Evolutionary conservation across 257 asterid genomes (phyloP).

Genomic region (Lavandula angustifolia): DNA sequence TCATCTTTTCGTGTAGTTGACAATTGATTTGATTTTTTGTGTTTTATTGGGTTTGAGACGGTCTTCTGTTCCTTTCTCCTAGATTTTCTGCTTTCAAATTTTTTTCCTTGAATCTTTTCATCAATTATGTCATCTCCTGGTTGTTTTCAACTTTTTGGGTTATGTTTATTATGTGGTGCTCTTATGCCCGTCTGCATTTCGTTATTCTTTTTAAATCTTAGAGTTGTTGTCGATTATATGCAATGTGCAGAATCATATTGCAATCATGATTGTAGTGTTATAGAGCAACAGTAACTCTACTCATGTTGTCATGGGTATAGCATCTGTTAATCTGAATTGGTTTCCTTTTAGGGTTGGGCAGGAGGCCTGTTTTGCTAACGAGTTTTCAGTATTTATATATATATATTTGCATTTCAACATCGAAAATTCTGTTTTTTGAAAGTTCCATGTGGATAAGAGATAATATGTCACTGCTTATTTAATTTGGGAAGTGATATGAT

Average conservation of each 20-base stretch:
- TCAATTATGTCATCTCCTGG: background rate
- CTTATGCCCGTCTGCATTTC: conserved; percentile 4
- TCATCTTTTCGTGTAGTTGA: background rate
- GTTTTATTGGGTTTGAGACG: background rate
- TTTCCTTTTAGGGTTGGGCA: background rate
- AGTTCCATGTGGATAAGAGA: background rate
- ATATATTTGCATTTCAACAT: background rate
- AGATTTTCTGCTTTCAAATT: background rate
- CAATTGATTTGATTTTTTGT: conserved; percentile 11
- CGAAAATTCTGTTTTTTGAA: background rate
- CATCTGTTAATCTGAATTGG: background rate
- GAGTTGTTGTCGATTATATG: background rate
- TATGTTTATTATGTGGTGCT: background rate
- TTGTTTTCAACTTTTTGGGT: conserved; percentile 7
- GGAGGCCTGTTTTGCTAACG: background rate
- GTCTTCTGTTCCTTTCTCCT: background rate
- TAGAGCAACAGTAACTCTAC: background rate
- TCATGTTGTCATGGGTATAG: background rate
- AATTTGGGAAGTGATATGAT: conserved; percentile 6
- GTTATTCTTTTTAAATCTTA: background rate
- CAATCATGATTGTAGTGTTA: background rate
- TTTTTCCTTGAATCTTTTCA: background rate
- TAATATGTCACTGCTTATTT: background rate
- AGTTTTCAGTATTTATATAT: background rate
- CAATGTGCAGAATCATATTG: background rate